Evolutionary conservation across 345 rosid genomes (phyloP).

Genomic region (Gossypium turneri): DNA sequence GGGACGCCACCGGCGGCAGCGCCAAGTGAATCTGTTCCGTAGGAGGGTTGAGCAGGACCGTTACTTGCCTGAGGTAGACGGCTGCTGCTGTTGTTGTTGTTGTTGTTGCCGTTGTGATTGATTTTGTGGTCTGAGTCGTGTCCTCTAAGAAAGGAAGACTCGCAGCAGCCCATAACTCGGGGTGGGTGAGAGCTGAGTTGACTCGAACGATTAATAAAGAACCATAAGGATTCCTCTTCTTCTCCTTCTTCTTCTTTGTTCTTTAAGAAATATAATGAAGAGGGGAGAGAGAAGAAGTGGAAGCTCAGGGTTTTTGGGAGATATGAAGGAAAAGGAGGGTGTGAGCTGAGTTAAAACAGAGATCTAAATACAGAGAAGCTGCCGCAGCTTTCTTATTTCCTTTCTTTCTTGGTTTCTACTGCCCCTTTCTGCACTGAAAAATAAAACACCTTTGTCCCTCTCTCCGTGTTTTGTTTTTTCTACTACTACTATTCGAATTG

Average conservation of each 20-base stretch:
- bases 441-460: background rate
- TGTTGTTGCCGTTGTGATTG: conserved; percentile 12
- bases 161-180: conserved; percentile 66
- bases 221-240: background rate
- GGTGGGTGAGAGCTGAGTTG: conserved; percentile 30
- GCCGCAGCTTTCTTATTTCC: conserved; percentile 20
- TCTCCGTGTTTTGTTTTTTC: background rate
- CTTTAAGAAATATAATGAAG: background rate
- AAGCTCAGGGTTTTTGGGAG: background rate
- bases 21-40: conserved; percentile 21
- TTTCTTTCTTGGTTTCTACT: background rate
- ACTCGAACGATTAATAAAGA: conserved; percentile 15
- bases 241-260: background rate
- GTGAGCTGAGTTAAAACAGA: conserved; percentile 10
- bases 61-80: conserved; percentile 15
- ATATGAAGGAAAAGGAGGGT: background rate
- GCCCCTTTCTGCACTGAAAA: background rate
- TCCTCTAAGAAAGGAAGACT: conserved; percentile 38
- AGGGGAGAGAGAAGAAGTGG: background rate
- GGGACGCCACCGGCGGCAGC: conserved; percentile 29
- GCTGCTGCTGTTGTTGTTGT: background rate
- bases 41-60: conserved; percentile 23
- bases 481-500: background rate
- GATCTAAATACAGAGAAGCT: conserved; percentile 19
- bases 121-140: conserved; percentile 18